These are phyloP conservation scores for Capsicum pubescens DNA, from an alignment of 257 asterid species.

Conservation along the genomic window DNA sequence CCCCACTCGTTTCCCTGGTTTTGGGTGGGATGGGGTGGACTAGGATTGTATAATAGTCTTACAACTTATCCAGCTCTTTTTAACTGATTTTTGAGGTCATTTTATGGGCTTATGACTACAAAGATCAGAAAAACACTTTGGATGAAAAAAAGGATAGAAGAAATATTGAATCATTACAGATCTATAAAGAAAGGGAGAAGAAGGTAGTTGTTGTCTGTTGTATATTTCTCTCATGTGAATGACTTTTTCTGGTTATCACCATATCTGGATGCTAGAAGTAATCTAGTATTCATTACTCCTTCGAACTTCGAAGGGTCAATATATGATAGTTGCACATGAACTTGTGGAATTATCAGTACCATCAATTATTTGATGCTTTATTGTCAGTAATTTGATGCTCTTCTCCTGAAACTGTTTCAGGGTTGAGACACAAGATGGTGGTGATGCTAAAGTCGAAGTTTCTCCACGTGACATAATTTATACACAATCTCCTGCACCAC, in stretches of 20 bases:
- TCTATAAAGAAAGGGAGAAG: slow-evolving; percentile 15
- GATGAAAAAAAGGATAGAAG: not conserved
- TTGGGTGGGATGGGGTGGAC: slow-evolving; percentile 2
- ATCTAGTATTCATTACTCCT: not conserved
- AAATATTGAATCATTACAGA: slow-evolving; percentile 9
- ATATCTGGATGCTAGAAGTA: not conserved
- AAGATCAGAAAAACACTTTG: not conserved
- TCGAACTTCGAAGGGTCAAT: not conserved
- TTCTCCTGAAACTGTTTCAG: slow-evolving; percentile 41
- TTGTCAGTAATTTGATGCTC: not conserved
- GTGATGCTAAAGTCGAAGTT: slow-evolving; percentile 94
- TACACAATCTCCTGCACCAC: slow-evolving; percentile 81
- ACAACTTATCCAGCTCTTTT: slow-evolving; percentile 2
- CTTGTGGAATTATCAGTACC: slow-evolving; percentile 14
- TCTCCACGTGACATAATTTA: slow-evolving; percentile 98
- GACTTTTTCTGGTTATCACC: not conserved
- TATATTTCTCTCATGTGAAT: slow-evolving; percentile 16
- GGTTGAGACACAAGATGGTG: slow-evolving; percentile 99
- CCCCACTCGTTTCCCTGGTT: not conserved
- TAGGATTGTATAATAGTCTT: not conserved
- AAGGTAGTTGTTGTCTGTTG: not conserved
- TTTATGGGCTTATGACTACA: slow-evolving; percentile 18
- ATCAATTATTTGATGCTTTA: not conserved
- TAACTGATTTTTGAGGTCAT: not conserved
- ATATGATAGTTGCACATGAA: not conserved